Evolutionary conservation across 2,329 filamentous ascomycete genomes (phyloP).

Genomic region (Corinectria fuckeliana): DNA sequence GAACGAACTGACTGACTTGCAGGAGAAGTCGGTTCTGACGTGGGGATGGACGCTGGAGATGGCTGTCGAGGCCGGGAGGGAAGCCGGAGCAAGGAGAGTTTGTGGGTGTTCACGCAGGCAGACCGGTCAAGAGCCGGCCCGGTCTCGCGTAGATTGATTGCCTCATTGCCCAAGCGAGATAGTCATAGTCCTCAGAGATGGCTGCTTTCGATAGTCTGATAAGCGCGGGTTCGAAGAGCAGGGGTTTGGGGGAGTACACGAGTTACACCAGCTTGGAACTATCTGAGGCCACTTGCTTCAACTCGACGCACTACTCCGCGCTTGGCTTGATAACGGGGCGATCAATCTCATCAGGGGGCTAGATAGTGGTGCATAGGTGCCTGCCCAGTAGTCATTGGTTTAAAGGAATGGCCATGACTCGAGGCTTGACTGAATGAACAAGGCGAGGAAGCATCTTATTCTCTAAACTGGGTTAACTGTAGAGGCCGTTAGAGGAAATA

Average conservation of each 20-base stretch:
- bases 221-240: background rate
- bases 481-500: background rate
- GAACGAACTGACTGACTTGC: too few species aligned
- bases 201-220: background rate
- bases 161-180: background rate
- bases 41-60: background rate
- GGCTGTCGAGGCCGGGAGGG: background rate
- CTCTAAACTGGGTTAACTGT: background rate
- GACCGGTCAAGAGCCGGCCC: background rate
- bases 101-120: background rate
- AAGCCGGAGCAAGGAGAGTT: background rate
- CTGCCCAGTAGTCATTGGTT: background rate
- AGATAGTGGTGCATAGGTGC: background rate
- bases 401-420: background rate
- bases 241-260: background rate
- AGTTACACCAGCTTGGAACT: constrained; percentile 3
- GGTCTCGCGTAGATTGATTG: background rate
- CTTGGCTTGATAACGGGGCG: background rate
- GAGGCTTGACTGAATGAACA: background rate
- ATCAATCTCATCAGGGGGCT: background rate
- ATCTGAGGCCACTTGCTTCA: background rate
- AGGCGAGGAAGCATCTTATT: background rate
- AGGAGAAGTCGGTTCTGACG: constrained; percentile 1
- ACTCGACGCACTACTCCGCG: background rate
- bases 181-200: background rate